Conservation (phyloP, 345 rosid genomes). For the Euphorbia peplus region DNA sequence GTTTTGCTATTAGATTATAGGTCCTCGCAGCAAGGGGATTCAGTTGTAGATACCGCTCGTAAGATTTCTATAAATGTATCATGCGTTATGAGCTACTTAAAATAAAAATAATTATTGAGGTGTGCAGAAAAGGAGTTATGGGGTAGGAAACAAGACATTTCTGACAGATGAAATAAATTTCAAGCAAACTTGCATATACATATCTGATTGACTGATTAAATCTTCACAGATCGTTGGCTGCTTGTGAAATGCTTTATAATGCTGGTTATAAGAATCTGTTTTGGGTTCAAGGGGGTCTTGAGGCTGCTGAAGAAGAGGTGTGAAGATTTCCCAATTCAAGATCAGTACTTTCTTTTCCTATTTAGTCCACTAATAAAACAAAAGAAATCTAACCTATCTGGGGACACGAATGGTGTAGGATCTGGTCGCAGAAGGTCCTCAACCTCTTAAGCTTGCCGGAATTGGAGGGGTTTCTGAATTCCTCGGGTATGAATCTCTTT, state of each 20-base stretch:
- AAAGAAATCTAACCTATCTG: constrained; percentile 11
- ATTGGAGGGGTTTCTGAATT: constrained; percentile 87
- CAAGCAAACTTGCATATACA: not conserved
- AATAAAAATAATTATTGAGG: not conserved
- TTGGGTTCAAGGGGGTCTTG: constrained; percentile 93
- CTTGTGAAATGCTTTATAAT: constrained; percentile 68
- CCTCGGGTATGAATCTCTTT: constrained; percentile 59
- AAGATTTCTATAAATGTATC: not conserved
- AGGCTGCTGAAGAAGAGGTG: constrained; percentile 88
- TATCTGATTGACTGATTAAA: constrained; percentile 9
- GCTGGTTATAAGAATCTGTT: constrained; percentile 79
- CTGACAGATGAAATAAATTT: not conserved
- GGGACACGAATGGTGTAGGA: constrained; percentile 45
- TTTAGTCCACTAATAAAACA: not conserved
- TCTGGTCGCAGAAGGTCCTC: constrained; percentile 73
- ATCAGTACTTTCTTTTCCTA: not conserved
- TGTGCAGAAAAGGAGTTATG: not conserved
- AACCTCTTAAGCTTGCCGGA: constrained; percentile 79
- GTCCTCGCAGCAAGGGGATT: too few relatives aligned
- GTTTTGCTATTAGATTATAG: not conserved
- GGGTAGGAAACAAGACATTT: not conserved
- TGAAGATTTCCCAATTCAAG: not conserved
- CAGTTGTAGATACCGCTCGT: not conserved
- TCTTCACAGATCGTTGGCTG: constrained; percentile 76
- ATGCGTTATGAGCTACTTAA: not conserved